Conservation (phyloP, 1,139 yeast genomes). For the Diutina rugosa region DNA sequence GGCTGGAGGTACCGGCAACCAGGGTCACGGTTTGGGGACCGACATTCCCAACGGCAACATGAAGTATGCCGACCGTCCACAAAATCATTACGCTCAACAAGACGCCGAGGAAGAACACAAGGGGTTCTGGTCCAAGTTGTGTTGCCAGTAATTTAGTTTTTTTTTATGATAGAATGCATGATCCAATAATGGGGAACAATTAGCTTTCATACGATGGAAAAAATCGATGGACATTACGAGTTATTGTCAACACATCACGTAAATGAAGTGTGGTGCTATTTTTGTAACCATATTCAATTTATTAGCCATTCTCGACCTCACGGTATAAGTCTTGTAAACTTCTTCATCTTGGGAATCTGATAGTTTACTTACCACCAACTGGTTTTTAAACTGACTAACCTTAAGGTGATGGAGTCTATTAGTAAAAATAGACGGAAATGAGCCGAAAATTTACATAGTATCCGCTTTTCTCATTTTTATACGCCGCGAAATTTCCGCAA, state of each 20-base stretch:
- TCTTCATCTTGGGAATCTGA: no score
- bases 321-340: no score
- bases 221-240: background rate
- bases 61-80: conserved; percentile 4
- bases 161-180: conserved; percentile 2
- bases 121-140: conserved; percentile 33
- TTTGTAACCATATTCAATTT: no score
- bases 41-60: conserved; percentile 5
- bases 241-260: no score
- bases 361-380: no score
- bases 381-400: no score
- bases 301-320: no score
- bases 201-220: background rate
- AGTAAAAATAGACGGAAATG: no score
- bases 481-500: background rate
- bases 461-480: no score
- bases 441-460: no score
- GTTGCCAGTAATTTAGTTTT: conserved; percentile 20
- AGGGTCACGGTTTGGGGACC: conserved; percentile 7
- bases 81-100: conserved; percentile 1
- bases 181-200: background rate
- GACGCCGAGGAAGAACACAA: conserved; percentile 23
- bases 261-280: no score
- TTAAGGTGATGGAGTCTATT: no score
- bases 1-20: conserved; percentile 5